Base-by-base conservation (phyloP, 495 filamentous ascomycete species). In the Aspergillus funiculosus region DNA sequence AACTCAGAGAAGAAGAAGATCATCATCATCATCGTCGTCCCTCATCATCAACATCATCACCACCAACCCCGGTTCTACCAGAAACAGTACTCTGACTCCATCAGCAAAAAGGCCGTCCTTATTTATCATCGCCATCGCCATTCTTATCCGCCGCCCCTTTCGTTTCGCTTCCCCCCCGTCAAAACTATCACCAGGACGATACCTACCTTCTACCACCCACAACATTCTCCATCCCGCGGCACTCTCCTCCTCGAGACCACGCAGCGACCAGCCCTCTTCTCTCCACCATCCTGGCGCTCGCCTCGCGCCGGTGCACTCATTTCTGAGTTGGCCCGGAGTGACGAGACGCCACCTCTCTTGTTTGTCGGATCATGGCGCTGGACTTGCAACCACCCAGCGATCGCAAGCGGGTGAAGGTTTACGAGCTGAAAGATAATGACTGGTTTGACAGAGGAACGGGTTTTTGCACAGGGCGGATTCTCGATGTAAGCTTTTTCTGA, bases 361-460 rank as follows among this genome's bases (percentile, higher is more conserved):
- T 49, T 60, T 54, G 45, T 60, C 68, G 47, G 63, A 70, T 54
- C 62, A 95, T 94, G 89, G 89, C 90, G 78, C 82, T 90, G 76
- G 79, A 84, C 58, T 79, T 88, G 72, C 83, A 85, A 66, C 78
- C 84, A 59, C 70, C 82, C 59, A 82, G 83, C 72, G 87, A 90
- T 68, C 88, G 85, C 77, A 94, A 90, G 75, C 85, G 92, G 74
- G 92, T 98, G 56, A 98, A 98, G 75, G 92, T 98, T 56, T 98
- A 98, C 66, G 92, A 98, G 71, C 78, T 98, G 51, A 87, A 84
- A 57, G 88, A 95, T 68, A 95, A 92, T 76, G 94, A 98, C 77
- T 98, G 92, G 92, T 95, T 89, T 63, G 92, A 98, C 69, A 76
- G 94, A 49, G 92, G 92, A 39, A 98, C 92, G 14, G 92, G 92